Conservation (phyloP, 768 basidiomycete species). For the Hirschioporus abietinus region DNA sequence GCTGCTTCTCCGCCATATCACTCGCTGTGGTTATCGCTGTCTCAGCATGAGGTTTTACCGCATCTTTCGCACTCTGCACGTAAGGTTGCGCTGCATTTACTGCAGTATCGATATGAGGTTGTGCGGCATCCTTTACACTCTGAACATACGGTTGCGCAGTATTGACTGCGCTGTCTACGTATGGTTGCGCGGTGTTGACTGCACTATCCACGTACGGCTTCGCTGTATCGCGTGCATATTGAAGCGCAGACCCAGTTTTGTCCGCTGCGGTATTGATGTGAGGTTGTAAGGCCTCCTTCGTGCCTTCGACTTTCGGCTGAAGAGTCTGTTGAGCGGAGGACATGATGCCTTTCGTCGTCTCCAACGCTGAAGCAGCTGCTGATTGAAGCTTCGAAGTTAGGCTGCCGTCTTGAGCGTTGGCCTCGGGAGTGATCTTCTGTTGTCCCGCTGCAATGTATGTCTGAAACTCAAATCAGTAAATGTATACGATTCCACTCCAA, state of each 20-base stretch:
- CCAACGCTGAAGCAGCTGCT: slow-evolving; percentile 25
- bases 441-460: slow-evolving; percentile 9
- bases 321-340: slow-evolving; percentile 26
- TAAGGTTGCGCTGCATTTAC: slow-evolving; percentile 21
- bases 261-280: slow-evolving; percentile 23
- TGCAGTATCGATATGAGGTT: slow-evolving; percentile 25
- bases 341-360: slow-evolving; percentile 27
- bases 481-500: neutral
- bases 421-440: slow-evolving; percentile 7
- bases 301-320: slow-evolving; percentile 36
- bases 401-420: slow-evolving; percentile 4
- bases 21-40: slow-evolving; percentile 7
- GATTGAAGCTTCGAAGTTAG: slow-evolving; percentile 26
- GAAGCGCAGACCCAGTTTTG: neutral
- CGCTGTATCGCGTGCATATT: slow-evolving; percentile 11
- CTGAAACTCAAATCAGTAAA: neutral
- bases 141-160: slow-evolving; percentile 27
- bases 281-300: slow-evolving; percentile 33
- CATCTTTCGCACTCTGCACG: slow-evolving; percentile 12
- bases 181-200: slow-evolving; percentile 19
- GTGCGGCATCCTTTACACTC: slow-evolving; percentile 11
- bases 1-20: neutral
- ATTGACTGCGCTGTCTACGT: slow-evolving; percentile 24
- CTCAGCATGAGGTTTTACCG: slow-evolving; percentile 24
- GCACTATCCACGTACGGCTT: slow-evolving; percentile 18